Evolutionary conservation across 2,329 filamentous ascomycete genomes (phyloP), one percentile per base, ranked within the genome.

Genomic region (Immersiporthe knoxdaviesiana): DNA sequence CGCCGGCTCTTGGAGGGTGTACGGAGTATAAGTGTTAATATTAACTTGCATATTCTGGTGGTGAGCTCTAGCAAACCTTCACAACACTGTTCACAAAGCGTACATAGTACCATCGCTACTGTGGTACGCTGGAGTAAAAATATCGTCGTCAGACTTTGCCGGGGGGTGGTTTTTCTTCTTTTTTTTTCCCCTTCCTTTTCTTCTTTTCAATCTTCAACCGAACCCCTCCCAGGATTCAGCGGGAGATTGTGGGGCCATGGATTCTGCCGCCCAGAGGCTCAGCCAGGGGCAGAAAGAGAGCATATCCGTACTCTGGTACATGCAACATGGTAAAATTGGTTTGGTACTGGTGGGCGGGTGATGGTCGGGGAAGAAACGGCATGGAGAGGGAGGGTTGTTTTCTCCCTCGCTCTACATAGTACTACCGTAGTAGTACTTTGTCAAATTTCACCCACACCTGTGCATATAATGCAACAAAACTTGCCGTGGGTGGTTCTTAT

Each of bases 191-290:
- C 10, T n/a, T 21, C 21, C 10, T 18, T 47, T 10, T 10, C 44
- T 47, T n/a, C 16, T 6, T 44, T n/a, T n/a, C 47, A 50, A n/a
- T 24, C 21, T 50, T n/a, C n/a, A 12, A 50, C 47, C 7, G 18
- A 50, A 12, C 50, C 50, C n/a, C n/a, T n/a, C 50, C 27, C 44
- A 8, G 8, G 5, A 12, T 12, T 2, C n/a, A 14, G n/a, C 50
- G 50, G 50, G 50, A 24, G n/a, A 52, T 24, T 52, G 50, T 52
- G 50, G 50, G 50, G 50, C 50, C 50, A n/a, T 27, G 50, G 50
- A 12, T 27, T 52, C 24, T 52, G 24, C 50, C 50, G 24, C 50
- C 50, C 11, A 27, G 24, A 52, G 24, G 50, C 50, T 52, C 50
- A 47, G 44, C n/a, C 44, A 47, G 44, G 44, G 18, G 18, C 44